Base-by-base conservation (phyloP, 2,329 filamentous ascomycete species). In the Aspergillus tubingensis region DNA sequence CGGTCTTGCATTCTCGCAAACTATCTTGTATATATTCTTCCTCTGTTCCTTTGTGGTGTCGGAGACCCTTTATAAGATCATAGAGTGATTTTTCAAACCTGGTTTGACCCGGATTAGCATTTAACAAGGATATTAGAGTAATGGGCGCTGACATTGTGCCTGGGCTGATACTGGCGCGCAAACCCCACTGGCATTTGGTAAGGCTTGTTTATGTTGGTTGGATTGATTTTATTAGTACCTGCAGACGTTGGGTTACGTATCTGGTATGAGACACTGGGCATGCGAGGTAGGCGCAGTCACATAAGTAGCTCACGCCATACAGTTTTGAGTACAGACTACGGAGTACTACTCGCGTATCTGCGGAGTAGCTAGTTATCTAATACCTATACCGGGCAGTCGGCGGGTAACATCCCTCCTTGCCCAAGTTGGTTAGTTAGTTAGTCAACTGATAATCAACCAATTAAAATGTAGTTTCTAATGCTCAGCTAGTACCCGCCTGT, bases 1-100 rank as follows among this genome's bases (percentile, higher is more conserved):
- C 95, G 72, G 88, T 84, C 70, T 93, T 91, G 78, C 95, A 99
- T 90, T 99, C 95, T 82, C 92, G 93, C 74, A 98, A 81, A 72
- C 89, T 92, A 76, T 91, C 89, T 74, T 96, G 90, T 62, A 99
- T 96, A 77, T 98, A 99, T 74, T 96, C 92, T 76, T 90, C 91
- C 80, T 99, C 95, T 73, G 89, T 90, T 70, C 94, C 94, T 78
- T 96, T 97, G 81, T 98, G 93, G 76, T 94, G 95, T 67, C 95
- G 89, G 74, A 99, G 83, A 71, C 95, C 95, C 79, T 93, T 87
- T 72, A 99, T 99, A 83, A 99, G 93, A 86, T 98, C 94, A 79
- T 97, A 96, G 19, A 99, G 86, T 44, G 95, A 97, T 80, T 99
- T 99, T 79, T 99, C 95, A 81, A 99, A 99, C 95, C 93, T 98